Evolutionary conservation across 192 early-diverging fungal genomes (phyloP).

Genomic region (Umbelopsis isabellina): DNA sequence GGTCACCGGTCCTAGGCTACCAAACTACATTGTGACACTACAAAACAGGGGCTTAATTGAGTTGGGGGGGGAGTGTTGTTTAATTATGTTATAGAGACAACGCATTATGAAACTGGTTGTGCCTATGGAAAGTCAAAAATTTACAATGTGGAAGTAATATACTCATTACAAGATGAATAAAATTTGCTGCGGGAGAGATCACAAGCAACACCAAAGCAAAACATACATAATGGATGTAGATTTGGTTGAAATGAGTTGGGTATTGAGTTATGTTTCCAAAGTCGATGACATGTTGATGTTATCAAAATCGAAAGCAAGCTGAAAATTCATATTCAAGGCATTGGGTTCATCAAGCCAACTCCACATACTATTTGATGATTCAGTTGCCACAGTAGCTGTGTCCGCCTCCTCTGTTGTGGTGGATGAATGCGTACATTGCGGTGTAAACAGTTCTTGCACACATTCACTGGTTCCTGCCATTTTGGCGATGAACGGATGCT

Average conservation of each 20-base stretch:
- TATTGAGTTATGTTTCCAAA: conserved; percentile 14
- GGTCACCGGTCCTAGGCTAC: no score
- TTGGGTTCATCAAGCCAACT: conserved; percentile 13
- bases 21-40: no score
- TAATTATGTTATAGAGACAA: no score
- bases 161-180: no score
- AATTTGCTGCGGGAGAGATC: no score
- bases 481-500: conserved; percentile 8
- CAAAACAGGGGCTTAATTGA: no score
- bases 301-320: conserved; percentile 12
- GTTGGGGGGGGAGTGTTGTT: no score
- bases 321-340: conserved; percentile 14
- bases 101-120: no score
- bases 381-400: background rate
- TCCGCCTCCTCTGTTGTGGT: background rate
- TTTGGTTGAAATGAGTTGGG: background rate
- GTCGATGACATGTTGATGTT: conserved; percentile 1
- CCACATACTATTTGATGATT: background rate
- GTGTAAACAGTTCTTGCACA: background rate
- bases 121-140: no score
- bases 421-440: no score
- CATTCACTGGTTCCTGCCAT: conserved; percentile 6
- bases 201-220: background rate
- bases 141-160: no score
- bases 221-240: background rate